These are phyloP conservation scores for Trichoderma hamatum DNA, from an alignment of 2,329 filamentous ascomycete species.

Conservation along the genomic window DNA sequence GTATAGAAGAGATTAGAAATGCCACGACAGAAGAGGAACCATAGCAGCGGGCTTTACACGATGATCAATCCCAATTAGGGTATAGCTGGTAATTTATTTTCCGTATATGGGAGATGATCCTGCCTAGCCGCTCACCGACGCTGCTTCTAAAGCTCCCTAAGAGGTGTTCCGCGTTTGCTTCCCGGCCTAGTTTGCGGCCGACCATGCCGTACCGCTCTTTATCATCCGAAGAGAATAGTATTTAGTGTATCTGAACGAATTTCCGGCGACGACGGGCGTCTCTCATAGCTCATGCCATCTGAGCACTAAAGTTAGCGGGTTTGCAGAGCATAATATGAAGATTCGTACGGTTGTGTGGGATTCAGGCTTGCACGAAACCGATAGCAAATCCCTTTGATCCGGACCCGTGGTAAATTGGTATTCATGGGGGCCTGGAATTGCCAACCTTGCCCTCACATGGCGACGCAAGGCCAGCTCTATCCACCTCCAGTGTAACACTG, in stretches of 20 bases:
- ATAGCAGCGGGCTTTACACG: neutral
- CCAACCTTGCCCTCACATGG: constrained; percentile 20
- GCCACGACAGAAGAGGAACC: neutral
- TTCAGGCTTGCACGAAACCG: neutral
- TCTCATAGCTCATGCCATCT: neutral
- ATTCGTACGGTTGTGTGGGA: neutral
- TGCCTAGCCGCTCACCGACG: neutral
- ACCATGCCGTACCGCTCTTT: neutral
- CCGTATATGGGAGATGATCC: neutral
- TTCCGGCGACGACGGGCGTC: neutral
- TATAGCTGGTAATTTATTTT: neutral
- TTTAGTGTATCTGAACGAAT: neutral
- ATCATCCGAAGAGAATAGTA: neutral
- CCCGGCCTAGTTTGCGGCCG: neutral
- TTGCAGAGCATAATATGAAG: neutral
- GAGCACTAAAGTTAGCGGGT: neutral
- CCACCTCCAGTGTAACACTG: constrained; percentile 4
- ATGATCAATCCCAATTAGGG: neutral
- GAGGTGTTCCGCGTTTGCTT: neutral
- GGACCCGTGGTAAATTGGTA: constrained; percentile 9
- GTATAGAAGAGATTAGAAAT: neutral
- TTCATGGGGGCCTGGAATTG: constrained; percentile 12
- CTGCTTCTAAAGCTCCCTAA: neutral
- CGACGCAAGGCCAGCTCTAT: constrained; percentile 4
- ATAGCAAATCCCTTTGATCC: constrained; percentile 11